Evolutionary conservation across 441 rosid species (phyloP), one percentile per base, ranked within the genome.

Genomic region (Breynia disticha): DNA sequence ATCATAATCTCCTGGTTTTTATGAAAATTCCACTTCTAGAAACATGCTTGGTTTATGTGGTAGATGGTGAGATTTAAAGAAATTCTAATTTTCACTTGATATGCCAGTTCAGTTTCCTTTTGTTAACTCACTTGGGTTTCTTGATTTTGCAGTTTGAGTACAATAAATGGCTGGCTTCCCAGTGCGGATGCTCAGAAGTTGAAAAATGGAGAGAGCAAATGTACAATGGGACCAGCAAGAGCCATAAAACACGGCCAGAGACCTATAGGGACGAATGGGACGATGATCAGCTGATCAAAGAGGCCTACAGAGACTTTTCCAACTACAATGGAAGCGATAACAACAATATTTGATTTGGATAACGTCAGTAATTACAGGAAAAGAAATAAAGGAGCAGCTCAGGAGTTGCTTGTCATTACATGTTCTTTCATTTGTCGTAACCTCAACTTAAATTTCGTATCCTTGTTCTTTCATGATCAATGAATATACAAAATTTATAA

Each of bases 191-290:
- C 57, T 58, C 43, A 28, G 74, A 61, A 39, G 46, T 68, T 9
- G 94, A 80, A 65, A 76, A 72, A 53, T 84, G 96, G 96, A 76
- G 86, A 67, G 59, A 55, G 56, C 65, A 63, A 51, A 87, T 82
- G 88, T 73, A 43, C 55, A 0, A 11, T 0, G 59, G 46, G 35
- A 19, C 65, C 22, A 56, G 53, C 12, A 41, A 45, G 57, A 67
- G 46, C 56, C 61, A 1, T 68, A 49, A 0, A 1, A 15, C 3
- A 16, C 55, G 50, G 12, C 84, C 84, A 8, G 83, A 81, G 50
- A 65, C 75, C 19, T 77, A 76, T 50, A 82, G 90, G 1, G 94
- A 86, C 45, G 80, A 84, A 62, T 79, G 86, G 89, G 89, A 75
- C 2, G 97, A 82, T 60, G 54, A 76, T 16, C 57, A 70, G 57